Evolutionary conservation across 352 stramenopile species (phyloP).

Genomic region (Pythium scleroteichum): DNA sequence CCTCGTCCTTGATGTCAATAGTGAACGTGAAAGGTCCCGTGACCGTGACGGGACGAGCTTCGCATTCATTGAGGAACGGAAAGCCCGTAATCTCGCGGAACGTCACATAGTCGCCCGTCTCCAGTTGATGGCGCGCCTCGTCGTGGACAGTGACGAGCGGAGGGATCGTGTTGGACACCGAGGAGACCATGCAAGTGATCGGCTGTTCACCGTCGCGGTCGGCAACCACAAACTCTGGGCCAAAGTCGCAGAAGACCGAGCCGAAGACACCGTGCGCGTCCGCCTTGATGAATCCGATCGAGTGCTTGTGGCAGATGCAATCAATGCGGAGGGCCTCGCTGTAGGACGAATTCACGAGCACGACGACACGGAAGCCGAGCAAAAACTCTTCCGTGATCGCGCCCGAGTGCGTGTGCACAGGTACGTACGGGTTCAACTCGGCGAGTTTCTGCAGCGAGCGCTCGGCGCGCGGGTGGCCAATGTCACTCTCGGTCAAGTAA

Average conservation of each 20-base stretch:
- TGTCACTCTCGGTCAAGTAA: constrained; percentile 91
- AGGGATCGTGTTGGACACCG: constrained; percentile 82
- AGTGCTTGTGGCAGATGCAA: constrained; percentile 79
- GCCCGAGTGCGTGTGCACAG: constrained; percentile 66
- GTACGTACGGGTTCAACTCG: constrained; percentile 98
- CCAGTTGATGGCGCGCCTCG: constrained; percentile 96
- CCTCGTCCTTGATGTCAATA: constrained; percentile 78
- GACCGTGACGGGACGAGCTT: constrained; percentile 70
- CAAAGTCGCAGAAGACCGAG: constrained; percentile 98
- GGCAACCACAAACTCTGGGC: constrained; percentile 91
- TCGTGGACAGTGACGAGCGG: constrained; percentile 97
- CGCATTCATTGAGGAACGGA: constrained; percentile 80
- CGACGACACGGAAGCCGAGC: constrained; percentile 72
- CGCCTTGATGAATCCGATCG: constrained; percentile 92
- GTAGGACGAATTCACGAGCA: constrained; percentile 83
- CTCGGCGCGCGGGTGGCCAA: constrained; percentile 86
- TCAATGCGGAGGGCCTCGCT: constrained; percentile 77
- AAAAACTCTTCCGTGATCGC: constrained; percentile 75
- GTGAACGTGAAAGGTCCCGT: constrained; percentile 97
- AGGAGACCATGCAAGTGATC: constrained; percentile 92
- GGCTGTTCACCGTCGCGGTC: constrained; percentile 95
- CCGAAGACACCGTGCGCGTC: constrained; percentile 94
- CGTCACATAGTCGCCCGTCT: constrained; percentile 95
- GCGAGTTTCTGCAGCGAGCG: constrained; percentile 89
- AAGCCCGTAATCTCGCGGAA: constrained; percentile 96